phyloP scores from a whole-genome alignment of 108 stramenopile genomes.

The Cyclotella baltica region DNA sequence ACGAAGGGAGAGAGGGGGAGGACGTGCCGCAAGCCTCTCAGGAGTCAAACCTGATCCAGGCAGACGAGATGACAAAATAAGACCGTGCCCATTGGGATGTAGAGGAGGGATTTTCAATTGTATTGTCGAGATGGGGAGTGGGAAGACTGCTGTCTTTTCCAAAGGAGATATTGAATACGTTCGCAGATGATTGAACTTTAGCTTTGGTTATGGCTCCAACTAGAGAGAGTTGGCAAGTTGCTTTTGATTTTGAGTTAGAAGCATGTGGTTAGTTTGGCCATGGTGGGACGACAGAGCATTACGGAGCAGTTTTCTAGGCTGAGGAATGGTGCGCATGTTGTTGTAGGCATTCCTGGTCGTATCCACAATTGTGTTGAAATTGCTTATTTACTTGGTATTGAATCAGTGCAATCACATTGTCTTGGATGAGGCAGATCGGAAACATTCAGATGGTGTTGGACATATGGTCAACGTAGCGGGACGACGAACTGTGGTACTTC shows the following conservation, averaged over 20 bases:
- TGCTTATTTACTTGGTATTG: conserved; percentile 93
- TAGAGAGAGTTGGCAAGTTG: conserved; percentile 89
- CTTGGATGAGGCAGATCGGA: conserved; percentile 96
- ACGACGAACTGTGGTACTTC: conserved; percentile 84
- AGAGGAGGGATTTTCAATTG: conserved; percentile 96
- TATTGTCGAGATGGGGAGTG: conserved; percentile 96
- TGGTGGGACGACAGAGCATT: conserved; percentile 94
- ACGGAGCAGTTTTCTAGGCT: conserved; percentile 89
- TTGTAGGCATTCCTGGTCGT: conserved; percentile 98
- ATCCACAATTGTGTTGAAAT: conserved; percentile 95
- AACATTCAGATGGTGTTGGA: conserved; percentile 84
- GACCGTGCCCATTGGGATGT: conserved; percentile 95
- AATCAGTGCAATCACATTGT: conserved; percentile 97
- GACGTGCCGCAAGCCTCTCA: too few relatives aligned
- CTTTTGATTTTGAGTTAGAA: conserved; percentile 53
- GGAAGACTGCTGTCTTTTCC: conserved; percentile 89
- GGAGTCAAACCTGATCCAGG: too few relatives aligned
- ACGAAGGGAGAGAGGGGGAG: too few relatives aligned
- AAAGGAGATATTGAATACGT: conserved; percentile 50
- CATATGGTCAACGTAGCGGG: conserved; percentile 80
- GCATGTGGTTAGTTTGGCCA: conserved; percentile 56
- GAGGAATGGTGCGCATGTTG: conserved; percentile 92
- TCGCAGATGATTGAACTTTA: conserved; percentile 91
- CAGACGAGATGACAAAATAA: too few relatives aligned
- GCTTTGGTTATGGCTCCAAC: conserved; percentile 97